Evolutionary conservation across 495 filamentous ascomycete genomes (phyloP), one percentile per base, ranked within the genome.

Genomic region (Achaetomiella virescens): DNA sequence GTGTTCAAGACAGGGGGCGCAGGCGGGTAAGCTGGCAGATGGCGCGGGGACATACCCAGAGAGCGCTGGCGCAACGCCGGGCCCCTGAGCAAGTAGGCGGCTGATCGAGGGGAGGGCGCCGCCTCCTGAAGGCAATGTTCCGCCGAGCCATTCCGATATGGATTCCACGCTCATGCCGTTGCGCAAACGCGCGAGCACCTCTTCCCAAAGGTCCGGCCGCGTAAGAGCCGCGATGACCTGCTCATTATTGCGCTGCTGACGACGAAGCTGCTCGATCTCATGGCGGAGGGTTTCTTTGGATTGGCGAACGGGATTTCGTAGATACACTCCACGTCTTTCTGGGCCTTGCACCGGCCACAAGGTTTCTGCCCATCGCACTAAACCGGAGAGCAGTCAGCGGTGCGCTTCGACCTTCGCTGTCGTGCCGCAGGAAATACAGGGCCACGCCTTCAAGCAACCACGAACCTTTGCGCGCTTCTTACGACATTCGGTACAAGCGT

Each of bases 401-500:
- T 54, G 14, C 55, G 48, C 18, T 11, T 44, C 20, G 12, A n/a
- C 24, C 27, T 17, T 14, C 8, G 14, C 15, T 25, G 21, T 25
- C 24, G 37, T 12, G 27, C 4, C 27, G 27, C n/a, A 24, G 37
- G 52, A 54, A 14, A 20, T n/a, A n/a, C n/a, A 25, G 53, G 36
- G 22, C 38, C 14, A 20, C 35, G 25, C 21, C 15, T n/a, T 24
- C 40, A 24, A 12, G 20, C 21, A 29, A 6, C 12, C 1, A 57
- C 67, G 17, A 60, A 77, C 77, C 71, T 82, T 82, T 42, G 77
- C 76, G 52, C 79, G 72, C 54, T 80, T 82, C 68, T 82, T 82
- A 17, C 78, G 71, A 57, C 79, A 82, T 61, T 81, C 79, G 25
- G 75, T 81, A 61, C 79, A 82, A 1, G 79, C 79, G 54, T 79